These are phyloP conservation scores for Calonectria leucothoes DNA, from an alignment of 2,329 filamentous ascomycete genomes.

Conservation along the genomic window DNA sequence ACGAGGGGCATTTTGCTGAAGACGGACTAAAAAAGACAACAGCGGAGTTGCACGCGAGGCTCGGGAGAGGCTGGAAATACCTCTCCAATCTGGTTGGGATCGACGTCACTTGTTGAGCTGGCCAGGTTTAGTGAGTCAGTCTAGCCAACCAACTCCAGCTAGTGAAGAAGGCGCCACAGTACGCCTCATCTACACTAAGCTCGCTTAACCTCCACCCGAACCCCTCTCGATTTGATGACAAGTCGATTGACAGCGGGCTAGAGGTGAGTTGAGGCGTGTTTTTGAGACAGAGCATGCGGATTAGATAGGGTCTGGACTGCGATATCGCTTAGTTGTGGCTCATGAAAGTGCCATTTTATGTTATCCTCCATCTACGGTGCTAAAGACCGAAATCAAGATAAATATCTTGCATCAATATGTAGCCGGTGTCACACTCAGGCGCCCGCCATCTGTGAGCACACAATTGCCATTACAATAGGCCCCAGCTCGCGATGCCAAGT, in stretches of 20 bases:
- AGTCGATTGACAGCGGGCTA: not conserved
- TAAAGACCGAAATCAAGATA: not conserved
- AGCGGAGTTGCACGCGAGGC: too few species aligned
- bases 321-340: not conserved
- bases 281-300: not conserved
- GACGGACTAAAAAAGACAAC: too few species aligned
- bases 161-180: not conserved
- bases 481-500: not conserved
- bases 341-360: not conserved
- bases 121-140: not conserved
- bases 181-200: not conserved
- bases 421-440: not conserved
- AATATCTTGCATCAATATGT: not conserved
- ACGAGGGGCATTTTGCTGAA: constrained; percentile 12
- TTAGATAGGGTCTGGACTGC: not conserved
- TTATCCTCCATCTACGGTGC: not conserved
- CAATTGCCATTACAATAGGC: constrained; percentile 6
- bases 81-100: not conserved
- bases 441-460: not conserved
- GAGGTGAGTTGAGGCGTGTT: not conserved
- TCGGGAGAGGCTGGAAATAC: not conserved
- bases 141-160: too few species aligned
- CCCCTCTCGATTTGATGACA: not conserved
- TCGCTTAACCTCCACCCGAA: not conserved
- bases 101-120: not conserved